A percentile compares a stretch with the other conserved stretches of the same genome.
These are phyloP conservation scores for Heterobasidion irregulare DNA, from an alignment of 1,284 basidiomycete genomes.

Conservation along the genomic window DNA sequence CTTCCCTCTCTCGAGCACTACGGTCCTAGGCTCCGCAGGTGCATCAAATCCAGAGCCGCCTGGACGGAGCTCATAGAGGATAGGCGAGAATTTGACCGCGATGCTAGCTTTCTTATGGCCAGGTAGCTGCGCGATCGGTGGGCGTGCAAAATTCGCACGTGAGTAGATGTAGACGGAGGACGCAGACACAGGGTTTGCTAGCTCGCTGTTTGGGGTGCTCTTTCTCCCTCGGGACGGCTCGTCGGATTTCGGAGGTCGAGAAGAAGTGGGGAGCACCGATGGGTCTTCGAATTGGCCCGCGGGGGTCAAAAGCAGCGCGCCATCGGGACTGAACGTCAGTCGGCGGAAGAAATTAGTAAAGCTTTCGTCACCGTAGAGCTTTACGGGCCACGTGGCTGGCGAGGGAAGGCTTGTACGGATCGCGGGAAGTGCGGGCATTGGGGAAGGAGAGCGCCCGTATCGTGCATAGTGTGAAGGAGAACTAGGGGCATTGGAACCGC, in stretches of 20 bases:
- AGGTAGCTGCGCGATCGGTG: conserved; percentile 90
- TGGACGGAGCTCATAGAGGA: conserved; percentile 82
- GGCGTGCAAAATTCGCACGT: conserved; percentile 84
- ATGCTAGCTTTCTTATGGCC: conserved; percentile 95
- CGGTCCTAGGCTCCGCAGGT: conserved; percentile 38
- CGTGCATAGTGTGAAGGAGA: conserved; percentile 61
- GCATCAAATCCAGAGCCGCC: conserved; percentile 36
- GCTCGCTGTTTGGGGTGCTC: conserved; percentile 29
- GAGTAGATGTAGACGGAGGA: conserved; percentile 94
- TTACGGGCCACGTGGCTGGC: conserved; percentile 43
- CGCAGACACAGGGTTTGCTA: conserved; percentile 23
- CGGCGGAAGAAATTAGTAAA: conserved; percentile 95
- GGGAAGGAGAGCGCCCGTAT: conserved; percentile 81
- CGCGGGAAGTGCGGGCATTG: conserved; percentile 84
- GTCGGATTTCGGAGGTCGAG: conserved; percentile 25
- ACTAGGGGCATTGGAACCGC: conserved; percentile 68
- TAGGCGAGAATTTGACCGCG: conserved; percentile 89
- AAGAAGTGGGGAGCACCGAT: conserved; percentile 40
- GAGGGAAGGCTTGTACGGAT: conserved; percentile 55
- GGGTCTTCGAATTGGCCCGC: conserved; percentile 96
- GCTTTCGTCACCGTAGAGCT: conserved; percentile 92
- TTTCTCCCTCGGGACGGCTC: conserved; percentile 49
- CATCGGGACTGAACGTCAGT: conserved; percentile 91
- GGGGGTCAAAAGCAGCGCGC: conserved; percentile 87
- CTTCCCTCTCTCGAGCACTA: conserved; percentile 60